Evolutionary conservation across 2,329 filamentous ascomycete species (phyloP), one percentile per base, ranked within the genome.

Genomic region (Elsinoe arachidis): DNA sequence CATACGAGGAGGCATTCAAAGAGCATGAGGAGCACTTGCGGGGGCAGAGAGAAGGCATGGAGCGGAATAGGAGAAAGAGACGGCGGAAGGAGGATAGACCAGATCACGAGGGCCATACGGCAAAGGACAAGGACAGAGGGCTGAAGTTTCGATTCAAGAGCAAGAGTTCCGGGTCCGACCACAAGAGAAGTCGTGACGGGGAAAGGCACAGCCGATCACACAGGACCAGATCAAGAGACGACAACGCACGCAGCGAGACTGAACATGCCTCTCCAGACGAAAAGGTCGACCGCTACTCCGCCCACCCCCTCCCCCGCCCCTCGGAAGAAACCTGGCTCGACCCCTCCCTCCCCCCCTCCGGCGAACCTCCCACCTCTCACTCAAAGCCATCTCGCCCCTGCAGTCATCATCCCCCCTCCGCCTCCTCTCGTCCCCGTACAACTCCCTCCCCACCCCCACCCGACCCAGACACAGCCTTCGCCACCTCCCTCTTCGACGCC

Each of bases 401-500:
- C 1, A 43, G 14, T 5, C 15, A 43, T 3, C 6, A 43, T 11
- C 12, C 6, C 37, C 14, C 14, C 37, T n/a, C 37, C 3, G 49
- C 58, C 11, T 30, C 47, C 1, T 55, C 58, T 39, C 39, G 44
- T 3, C 44, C 55, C 19, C 37, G 34, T 2, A 43, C 47, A 6
- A 19, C 23, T 14, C 26, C 55, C 17, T 7, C 49, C 15, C 26
- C 47, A 7, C 34, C 57, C 17, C 53, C 64, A 6, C 39, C 10
- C 11, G 82, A 87, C 63, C 79, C 88, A 0, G 85, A 90, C 39
- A 77, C 80, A 0, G 90, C 92, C 0, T 99, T 99, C 70, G 85
- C 89, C 30, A 89, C 95, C 70, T 96, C 90, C 0, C 84, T 99
- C 4, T 97, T 97, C 73, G 93, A 99, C 70, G 93, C 93, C 33